These are phyloP conservation scores for Vaccinium macrocarpon DNA, from an alignment of 148 eudicot genomes.

Conservation along the genomic window DNA sequence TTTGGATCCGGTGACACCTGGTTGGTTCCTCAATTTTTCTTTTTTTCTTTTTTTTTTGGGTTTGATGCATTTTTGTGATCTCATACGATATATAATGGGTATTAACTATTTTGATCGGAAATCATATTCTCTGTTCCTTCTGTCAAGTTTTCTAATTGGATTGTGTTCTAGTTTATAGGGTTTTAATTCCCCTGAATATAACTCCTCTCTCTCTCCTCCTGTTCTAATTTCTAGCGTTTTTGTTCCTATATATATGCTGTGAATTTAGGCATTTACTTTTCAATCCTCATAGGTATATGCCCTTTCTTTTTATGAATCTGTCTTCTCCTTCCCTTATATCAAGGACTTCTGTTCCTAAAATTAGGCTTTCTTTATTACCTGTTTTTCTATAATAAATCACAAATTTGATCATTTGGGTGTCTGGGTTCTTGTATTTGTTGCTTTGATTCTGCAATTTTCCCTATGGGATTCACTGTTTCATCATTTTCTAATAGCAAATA, in stretches of 20 bases:
- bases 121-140: background rate
- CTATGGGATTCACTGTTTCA: background rate
- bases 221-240: background rate
- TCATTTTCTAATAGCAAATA: background rate
- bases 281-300: background rate
- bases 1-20: background rate
- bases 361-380: constrained; percentile 2
- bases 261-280: constrained; percentile 8
- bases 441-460: background rate
- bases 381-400: background rate
- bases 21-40: constrained; percentile 5
- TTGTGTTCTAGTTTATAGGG: background rate
- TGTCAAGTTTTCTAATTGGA: background rate
- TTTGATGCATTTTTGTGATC: background rate
- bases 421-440: background rate
- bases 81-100: constrained; percentile 2
- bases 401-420: constrained; percentile 7
- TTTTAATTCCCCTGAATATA: background rate
- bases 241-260: background rate
- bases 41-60: background rate
- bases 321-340: constrained; percentile 14
- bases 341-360: constrained; percentile 28
- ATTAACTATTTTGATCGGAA: background rate
- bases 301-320: constrained; percentile 12
- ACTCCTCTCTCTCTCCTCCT: background rate